A percentile compares a stretch with the other conserved stretches of the same genome.
Evolutionary conservation across 768 basidiomycete genomes (phyloP).

Genomic region (Paxillus involutus): DNA sequence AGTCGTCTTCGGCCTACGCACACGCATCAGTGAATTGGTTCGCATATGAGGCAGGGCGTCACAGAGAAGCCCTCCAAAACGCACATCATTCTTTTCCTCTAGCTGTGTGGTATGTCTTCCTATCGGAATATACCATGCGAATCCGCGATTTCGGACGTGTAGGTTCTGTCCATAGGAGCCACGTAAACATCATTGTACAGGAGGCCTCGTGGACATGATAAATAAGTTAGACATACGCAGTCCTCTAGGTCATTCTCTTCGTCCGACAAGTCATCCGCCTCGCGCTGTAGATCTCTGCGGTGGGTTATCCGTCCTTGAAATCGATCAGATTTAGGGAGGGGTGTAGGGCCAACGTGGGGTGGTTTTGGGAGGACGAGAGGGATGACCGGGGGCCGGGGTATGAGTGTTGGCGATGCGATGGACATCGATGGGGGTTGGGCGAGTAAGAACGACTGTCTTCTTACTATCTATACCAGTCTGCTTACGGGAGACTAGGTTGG

Average conservation of each 20-base stretch:
- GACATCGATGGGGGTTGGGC: slow-evolving; percentile 54
- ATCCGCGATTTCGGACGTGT: slow-evolving; percentile 65
- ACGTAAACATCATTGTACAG: neutral
- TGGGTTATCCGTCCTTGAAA: slow-evolving; percentile 9
- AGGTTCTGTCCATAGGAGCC: slow-evolving; percentile 42
- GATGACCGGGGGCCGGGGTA: slow-evolving; percentile 61
- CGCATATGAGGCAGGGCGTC: neutral
- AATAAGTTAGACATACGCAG: slow-evolving; percentile 42
- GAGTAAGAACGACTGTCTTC: no score
- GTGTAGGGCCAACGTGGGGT: slow-evolving; percentile 65
- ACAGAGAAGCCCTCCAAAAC: slow-evolving; percentile 14
- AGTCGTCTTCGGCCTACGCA: slow-evolving; percentile 35
- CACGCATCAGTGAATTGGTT: neutral
- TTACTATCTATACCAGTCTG: no score
- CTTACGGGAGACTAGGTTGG: no score
- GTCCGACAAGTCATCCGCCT: slow-evolving; percentile 83
- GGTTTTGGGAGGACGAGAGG: slow-evolving; percentile 66
- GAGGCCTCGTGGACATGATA: neutral
- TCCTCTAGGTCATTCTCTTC: slow-evolving; percentile 84
- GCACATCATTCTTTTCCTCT: slow-evolving; percentile 84
- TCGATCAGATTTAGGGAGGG: slow-evolving; percentile 47
- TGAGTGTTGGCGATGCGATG: slow-evolving; percentile 67
- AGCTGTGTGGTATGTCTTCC: slow-evolving; percentile 71
- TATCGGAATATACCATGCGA: slow-evolving; percentile 67
- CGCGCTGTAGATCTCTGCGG: slow-evolving; percentile 45